Percentiles rank a stretch among this genome's conserved stretches.
Conservation (phyloP, 2,329 filamentous ascomycete genomes). For the Arthrinium phaeospermum region DNA sequence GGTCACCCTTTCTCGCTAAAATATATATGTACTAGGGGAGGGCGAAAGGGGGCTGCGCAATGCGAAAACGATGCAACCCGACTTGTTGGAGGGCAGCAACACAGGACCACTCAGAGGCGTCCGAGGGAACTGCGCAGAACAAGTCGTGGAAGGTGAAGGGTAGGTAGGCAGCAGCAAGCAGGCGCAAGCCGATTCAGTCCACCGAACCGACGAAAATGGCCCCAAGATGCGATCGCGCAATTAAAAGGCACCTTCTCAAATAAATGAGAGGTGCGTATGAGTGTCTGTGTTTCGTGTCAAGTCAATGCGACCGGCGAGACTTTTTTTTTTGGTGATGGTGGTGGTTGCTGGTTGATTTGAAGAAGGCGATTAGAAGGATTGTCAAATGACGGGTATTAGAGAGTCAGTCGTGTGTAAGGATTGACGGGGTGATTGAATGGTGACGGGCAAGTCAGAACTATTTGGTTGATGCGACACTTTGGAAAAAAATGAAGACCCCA, state of each 20-base stretch:
- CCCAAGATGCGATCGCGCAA: constrained; percentile 7
- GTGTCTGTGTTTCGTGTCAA: not conserved
- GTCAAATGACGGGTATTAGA: constrained; percentile 11
- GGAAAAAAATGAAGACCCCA: not conserved
- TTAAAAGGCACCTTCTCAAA: not conserved
- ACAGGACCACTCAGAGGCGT: not conserved
- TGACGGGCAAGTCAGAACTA: constrained; percentile 6
- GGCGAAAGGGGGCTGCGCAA: constrained; percentile 26
- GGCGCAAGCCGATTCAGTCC: not conserved
- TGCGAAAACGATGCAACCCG: constrained; percentile 17
- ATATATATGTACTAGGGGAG: constrained; percentile 20
- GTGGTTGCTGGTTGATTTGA: not conserved
- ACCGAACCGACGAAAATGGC: constrained; percentile 14
- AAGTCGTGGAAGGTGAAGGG: not conserved
- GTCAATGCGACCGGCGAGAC: constrained; percentile 16
- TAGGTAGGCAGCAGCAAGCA: not conserved
- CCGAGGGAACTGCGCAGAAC: not conserved
- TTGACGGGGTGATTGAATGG: not conserved
- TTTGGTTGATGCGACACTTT: constrained; percentile 14
- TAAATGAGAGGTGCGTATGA: constrained; percentile 4
- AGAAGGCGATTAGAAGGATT: constrained; percentile 14
- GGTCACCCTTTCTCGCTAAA: constrained; percentile 13
- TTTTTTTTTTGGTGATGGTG: not conserved
- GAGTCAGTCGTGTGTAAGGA: not conserved
- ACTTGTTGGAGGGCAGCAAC: constrained; percentile 12